Evolutionary conservation across 2,329 filamentous ascomycete species (phyloP), one percentile per base, ranked within the genome.

Genomic region (Fusarium nurragi): DNA sequence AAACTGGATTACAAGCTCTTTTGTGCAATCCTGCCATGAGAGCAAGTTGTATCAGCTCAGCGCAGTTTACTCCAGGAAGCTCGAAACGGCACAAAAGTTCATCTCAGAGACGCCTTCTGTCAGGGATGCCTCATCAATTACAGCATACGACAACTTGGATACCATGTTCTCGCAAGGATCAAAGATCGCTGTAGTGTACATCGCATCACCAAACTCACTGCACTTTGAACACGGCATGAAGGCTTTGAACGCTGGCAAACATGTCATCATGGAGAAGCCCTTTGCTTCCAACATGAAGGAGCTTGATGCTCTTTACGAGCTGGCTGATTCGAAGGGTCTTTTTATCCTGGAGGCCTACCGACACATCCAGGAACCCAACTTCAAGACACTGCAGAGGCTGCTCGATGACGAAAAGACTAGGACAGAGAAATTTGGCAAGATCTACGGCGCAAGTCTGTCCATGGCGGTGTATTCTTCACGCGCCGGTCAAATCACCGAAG

Each of bases 301-400:
- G 26, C 57, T 65, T 2, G 49, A 52, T 3, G 44, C 50, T 1
- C 65, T 68, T 6, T 68, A 60, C 28, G 5, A 59, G 14, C 28
- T 68, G 5, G 65, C 65, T 4, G 65, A 68, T 36, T 56, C 65
- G 5, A 68, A 63, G 7, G 34, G 26, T 4, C 22, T 65, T 0
- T 54, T 65, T 6, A 48, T 68, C 9, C n/a, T 68, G 0, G 61
- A 68, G n/a, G 65, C 65, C 10, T 68, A 63, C 2, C 57, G 65
- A 5, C 65, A 68, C 18, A 68, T 68, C 3, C 65, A 68, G 22
- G 65, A 68, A n/a, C 65, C 65, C 19, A 68, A 68, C 36, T 68
- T 68, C 40, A 52, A 66, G 12, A 59, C 26, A 19, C 34, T 68
- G 2, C 65, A 68, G 16, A 41, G 19, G 2, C 18, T 68, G 3